These are phyloP conservation scores for Pythium phragmitis DNA, from an alignment of 352 stramenopile species.

Conservation along the genomic window DNA sequence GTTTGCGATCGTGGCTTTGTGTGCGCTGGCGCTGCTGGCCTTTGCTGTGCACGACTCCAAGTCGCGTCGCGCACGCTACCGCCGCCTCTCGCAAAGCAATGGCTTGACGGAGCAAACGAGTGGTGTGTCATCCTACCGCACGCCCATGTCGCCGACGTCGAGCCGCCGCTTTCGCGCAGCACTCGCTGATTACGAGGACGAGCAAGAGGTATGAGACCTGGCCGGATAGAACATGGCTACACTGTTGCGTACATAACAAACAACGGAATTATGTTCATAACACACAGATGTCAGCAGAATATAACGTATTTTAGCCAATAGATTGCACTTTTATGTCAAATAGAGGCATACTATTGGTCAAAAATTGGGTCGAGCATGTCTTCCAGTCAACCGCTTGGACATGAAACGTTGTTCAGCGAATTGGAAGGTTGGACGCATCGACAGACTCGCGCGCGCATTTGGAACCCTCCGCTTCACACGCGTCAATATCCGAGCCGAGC, in stretches of 20 bases:
- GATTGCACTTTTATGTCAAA: no score
- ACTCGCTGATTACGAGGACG: slow-evolving; percentile 3
- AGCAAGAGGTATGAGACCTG: slow-evolving; percentile 7
- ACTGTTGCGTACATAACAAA: slow-evolving; percentile 1
- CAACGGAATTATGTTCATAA: slow-evolving; percentile 11
- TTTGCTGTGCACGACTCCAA: slow-evolving; percentile 20
- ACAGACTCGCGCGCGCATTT: not conserved
- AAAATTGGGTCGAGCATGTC: slow-evolving; percentile 23
- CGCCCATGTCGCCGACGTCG: not conserved
- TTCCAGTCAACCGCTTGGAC: slow-evolving; percentile 32
- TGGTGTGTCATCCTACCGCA: not conserved
- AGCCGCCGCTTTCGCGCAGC: not conserved
- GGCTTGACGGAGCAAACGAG: not conserved
- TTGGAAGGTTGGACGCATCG: slow-evolving; percentile 1
- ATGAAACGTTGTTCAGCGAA: slow-evolving; percentile 30
- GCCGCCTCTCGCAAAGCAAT: slow-evolving; percentile 11
- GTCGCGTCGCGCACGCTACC: slow-evolving; percentile 31
- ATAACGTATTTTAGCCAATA: not conserved
- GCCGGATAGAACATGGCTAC: slow-evolving; percentile 18
- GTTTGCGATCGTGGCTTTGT: slow-evolving; percentile 23
- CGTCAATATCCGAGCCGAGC: no score
- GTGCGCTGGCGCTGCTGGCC: slow-evolving; percentile 22
- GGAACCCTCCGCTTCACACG: no score
- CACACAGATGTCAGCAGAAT: not conserved
- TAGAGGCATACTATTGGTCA: slow-evolving; percentile 15